Evolutionary conservation across 2,329 filamentous ascomycete genomes (phyloP).

Genomic region (Polychaeton citri): DNA sequence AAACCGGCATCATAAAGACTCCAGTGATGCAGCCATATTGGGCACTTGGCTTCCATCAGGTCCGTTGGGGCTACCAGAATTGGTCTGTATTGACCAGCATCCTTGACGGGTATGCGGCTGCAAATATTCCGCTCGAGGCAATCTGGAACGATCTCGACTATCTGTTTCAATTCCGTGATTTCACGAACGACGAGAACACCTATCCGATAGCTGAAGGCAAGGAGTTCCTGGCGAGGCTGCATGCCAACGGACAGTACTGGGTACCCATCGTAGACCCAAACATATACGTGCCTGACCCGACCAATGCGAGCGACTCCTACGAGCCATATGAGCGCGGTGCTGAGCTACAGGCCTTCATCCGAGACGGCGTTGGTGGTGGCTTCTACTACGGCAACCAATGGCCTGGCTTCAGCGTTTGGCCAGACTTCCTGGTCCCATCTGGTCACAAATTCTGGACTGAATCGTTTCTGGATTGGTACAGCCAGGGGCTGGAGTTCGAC

Average conservation of each 20-base stretch:
- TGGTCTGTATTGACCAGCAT: slow-evolving; percentile 51
- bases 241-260: slow-evolving; percentile 43
- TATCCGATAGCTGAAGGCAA: slow-evolving; percentile 38
- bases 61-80: slow-evolving; percentile 11
- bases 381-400: slow-evolving; percentile 27
- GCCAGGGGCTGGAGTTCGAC: slow-evolving; percentile 19
- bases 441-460: slow-evolving; percentile 14
- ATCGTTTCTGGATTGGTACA: slow-evolving; percentile 10
- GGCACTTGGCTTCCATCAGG: slow-evolving; percentile 16
- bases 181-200: slow-evolving; percentile 41
- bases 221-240: slow-evolving; percentile 39
- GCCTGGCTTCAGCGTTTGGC: slow-evolving; percentile 27
- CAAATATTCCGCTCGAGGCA: slow-evolving; percentile 30
- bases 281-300: slow-evolving; percentile 61
- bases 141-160: slow-evolving; percentile 33
- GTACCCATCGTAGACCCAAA: slow-evolving; percentile 48
- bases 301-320: slow-evolving; percentile 53
- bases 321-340: slow-evolving; percentile 39
- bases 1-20: slow-evolving; percentile 13
- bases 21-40: slow-evolving; percentile 14
- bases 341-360: slow-evolving; percentile 35
- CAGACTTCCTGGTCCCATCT: slow-evolving; percentile 7
- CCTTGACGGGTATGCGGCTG: slow-evolving; percentile 36
- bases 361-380: slow-evolving; percentile 37
- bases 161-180: slow-evolving; percentile 45